These are phyloP conservation scores for Neonectria ditissima DNA, from an alignment of 2,329 filamentous ascomycete species.

Conservation along the genomic window DNA sequence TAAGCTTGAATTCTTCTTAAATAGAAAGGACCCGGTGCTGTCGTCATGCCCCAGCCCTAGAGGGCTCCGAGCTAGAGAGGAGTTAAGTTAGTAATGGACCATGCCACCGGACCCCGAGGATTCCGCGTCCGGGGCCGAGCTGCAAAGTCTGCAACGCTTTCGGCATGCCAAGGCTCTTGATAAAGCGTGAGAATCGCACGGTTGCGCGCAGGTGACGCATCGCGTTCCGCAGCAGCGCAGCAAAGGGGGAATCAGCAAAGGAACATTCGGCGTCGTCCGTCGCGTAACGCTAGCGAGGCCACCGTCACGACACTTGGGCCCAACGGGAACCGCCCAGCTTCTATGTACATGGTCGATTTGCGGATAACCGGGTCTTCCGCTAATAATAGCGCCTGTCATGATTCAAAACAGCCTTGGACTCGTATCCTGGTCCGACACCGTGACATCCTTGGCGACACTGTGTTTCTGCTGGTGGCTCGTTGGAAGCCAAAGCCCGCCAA, in stretches of 20 bases:
- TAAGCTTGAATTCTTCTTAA: no score
- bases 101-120: background rate
- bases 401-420: background rate
- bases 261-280: background rate
- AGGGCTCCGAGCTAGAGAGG: no score
- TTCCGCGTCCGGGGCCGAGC: background rate
- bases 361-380: no score
- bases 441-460: background rate
- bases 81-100: background rate
- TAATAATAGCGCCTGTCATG: no score
- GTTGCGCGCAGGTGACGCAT: background rate
- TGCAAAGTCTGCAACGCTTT: background rate
- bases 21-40: no score
- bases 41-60: no score
- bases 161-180: background rate
- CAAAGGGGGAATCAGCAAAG: background rate
- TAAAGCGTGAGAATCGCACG: background rate
- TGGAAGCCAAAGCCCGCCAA: background rate
- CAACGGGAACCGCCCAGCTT: no score
- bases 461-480: background rate
- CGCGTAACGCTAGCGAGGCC: no score
- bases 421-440: background rate
- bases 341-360: no score
- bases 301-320: no score
- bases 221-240: background rate